Percentiles rank a stretch among this genome's conserved stretches.
phyloP scores from a whole-genome alignment of 805 yeast genomes.

The Scheffersomyces amazonensis region DNA sequence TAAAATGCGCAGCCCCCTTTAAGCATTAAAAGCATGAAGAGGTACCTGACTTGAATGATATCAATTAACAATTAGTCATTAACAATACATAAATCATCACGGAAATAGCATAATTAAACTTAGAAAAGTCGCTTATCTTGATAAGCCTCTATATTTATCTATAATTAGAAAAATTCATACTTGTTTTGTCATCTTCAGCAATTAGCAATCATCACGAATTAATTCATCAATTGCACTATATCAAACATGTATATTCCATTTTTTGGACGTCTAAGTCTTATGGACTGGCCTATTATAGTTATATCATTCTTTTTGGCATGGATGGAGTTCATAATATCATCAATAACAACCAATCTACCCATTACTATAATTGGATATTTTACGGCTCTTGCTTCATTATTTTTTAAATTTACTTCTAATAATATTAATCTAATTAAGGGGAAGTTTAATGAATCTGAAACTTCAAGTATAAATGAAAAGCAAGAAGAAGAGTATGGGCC shows the following conservation, averaged over 20 bases:
- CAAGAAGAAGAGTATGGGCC: slow-evolving; percentile 8
- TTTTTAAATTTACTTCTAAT: slow-evolving; percentile 25
- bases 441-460: slow-evolving; percentile 3
- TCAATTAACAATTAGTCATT: too few species aligned
- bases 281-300: slow-evolving; percentile 49
- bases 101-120: too few species aligned
- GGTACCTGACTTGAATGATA: too few species aligned
- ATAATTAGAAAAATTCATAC: too few species aligned
- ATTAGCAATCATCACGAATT: slow-evolving; percentile 25
- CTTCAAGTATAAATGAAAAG: slow-evolving; percentile 2
- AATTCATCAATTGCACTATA: slow-evolving; percentile 32
- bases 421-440: slow-evolving; percentile 20
- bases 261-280: slow-evolving; percentile 43
- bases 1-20: too few species aligned
- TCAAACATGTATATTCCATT: slow-evolving; percentile 38
- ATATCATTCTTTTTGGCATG: slow-evolving; percentile 46
- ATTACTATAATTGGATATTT: slow-evolving; percentile 31
- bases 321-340: slow-evolving; percentile 45
- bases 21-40: too few species aligned
- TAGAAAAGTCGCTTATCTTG: too few species aligned
- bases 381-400: slow-evolving; percentile 24
- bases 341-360: slow-evolving; percentile 48
- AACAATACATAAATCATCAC: too few species aligned
- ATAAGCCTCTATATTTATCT: too few species aligned
- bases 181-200: too few species aligned